phyloP scores from a whole-genome alignment of 2,329 filamentous ascomycete species.

The Nothopassalora personata region DNA sequence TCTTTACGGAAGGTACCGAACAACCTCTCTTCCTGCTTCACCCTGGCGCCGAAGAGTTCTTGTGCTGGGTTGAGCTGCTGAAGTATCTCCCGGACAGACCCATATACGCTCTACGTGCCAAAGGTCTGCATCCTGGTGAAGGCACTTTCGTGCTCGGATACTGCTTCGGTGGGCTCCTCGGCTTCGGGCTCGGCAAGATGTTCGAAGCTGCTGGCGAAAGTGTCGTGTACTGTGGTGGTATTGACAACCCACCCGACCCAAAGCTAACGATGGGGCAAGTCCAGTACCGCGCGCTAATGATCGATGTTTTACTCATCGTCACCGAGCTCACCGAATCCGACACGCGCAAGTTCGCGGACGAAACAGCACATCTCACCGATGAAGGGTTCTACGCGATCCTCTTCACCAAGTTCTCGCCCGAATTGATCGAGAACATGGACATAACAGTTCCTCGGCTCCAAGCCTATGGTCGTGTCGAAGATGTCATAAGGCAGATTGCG shows the following conservation, averaged over 20 bases:
- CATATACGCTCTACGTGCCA: conserved; percentile 44
- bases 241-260: conserved; percentile 49
- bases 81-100: conserved; percentile 40
- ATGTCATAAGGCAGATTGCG: conserved; percentile 17
- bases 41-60: conserved; percentile 37
- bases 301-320: conserved; percentile 18
- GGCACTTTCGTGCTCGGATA: conserved; percentile 48
- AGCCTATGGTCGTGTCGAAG: conserved; percentile 18
- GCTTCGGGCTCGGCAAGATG: conserved; percentile 48
- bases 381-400: conserved; percentile 19
- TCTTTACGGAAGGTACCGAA: conserved; percentile 26
- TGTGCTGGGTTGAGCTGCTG: conserved; percentile 37
- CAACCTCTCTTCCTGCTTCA: conserved; percentile 35
- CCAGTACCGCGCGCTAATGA: conserved; percentile 15
- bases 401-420: conserved; percentile 19
- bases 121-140: conserved; percentile 38
- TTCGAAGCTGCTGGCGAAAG: conserved; percentile 33
- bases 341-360: conserved; percentile 12
- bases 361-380: conserved; percentile 14
- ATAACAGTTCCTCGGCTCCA: conserved; percentile 19
- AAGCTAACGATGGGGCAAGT: conserved; percentile 24
- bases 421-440: conserved; percentile 21
- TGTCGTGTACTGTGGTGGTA: conserved; percentile 42
- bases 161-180: conserved; percentile 46
- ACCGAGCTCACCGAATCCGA: conserved; percentile 16